Evolutionary conservation across 2,329 filamentous ascomycete species (phyloP).

Genomic region (Fusarium tupiense): DNA sequence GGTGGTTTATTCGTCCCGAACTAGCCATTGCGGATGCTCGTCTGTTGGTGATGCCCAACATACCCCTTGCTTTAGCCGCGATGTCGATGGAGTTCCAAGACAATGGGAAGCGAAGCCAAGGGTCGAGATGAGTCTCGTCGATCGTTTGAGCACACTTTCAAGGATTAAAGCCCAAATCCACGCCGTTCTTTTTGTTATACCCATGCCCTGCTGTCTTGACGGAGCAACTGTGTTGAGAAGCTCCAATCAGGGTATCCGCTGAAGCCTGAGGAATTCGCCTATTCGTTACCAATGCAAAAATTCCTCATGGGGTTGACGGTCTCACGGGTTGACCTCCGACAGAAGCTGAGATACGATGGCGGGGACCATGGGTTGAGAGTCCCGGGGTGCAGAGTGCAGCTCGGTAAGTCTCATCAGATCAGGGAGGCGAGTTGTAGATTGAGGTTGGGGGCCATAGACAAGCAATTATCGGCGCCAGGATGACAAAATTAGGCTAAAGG

Average conservation of each 20-base stretch:
- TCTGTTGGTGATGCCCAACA: slow-evolving; percentile 4
- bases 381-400: slow-evolving; percentile 17
- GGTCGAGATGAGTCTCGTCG: slow-evolving; percentile 20
- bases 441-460: slow-evolving; percentile 7
- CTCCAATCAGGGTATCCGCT: slow-evolving; percentile 31
- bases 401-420: slow-evolving; percentile 22
- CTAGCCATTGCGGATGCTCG: not conserved
- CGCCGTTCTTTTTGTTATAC: not conserved
- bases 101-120: slow-evolving; percentile 21
- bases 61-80: not conserved
- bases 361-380: slow-evolving; percentile 27
- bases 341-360: slow-evolving; percentile 5
- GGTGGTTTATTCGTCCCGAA: not conserved
- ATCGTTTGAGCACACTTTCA: slow-evolving; percentile 5
- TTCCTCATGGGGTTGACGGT: slow-evolving; percentile 10
- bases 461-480: not conserved
- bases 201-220: slow-evolving; percentile 8
- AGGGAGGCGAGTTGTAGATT: slow-evolving; percentile 21
- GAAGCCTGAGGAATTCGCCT: slow-evolving; percentile 24
- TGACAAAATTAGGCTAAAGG: slow-evolving; percentile 18
- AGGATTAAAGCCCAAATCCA: not conserved
- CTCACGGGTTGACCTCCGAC: slow-evolving; percentile 29
- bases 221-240: slow-evolving; percentile 20
- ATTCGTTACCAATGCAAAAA: slow-evolving; percentile 21
- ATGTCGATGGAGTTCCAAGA: slow-evolving; percentile 13